Conservation (phyloP, 192 early-diverging fungal species). For the Helicostylum pulchrum region DNA sequence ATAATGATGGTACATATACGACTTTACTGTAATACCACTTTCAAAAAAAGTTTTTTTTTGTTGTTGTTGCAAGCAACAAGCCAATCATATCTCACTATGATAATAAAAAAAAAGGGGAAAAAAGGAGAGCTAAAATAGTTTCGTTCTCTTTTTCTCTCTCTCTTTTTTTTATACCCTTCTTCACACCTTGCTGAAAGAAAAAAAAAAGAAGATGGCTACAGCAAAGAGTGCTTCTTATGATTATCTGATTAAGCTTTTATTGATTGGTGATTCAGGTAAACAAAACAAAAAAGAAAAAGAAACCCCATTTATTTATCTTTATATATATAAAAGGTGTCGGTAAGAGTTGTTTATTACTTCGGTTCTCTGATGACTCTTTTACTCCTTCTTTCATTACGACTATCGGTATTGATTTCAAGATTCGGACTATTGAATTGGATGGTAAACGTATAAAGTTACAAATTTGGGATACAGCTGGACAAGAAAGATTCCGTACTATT, state of each 20-base stretch:
- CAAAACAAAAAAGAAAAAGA: not conserved
- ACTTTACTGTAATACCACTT: no score
- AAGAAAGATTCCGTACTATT: slow-evolving; percentile 98
- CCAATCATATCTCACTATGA: no score
- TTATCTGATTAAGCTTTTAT: slow-evolving; percentile 97
- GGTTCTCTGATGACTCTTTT: slow-evolving; percentile 99
- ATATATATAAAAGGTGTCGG: slow-evolving; percentile 71
- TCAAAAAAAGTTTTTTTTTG: no score
- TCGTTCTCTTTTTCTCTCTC: not conserved
- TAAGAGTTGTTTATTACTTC: slow-evolving; percentile 93
- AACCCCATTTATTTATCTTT: not conserved
- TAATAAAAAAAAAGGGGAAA: not conserved
- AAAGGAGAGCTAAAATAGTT: not conserved
- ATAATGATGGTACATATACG: no score
- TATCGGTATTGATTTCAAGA: slow-evolving; percentile 99
- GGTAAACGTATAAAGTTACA: slow-evolving; percentile 99
- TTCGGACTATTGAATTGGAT: slow-evolving; percentile 97
- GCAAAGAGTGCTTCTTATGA: slow-evolving; percentile 94
- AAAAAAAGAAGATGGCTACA: slow-evolving; percentile 13
- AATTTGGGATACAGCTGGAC: slow-evolving; percentile 99
- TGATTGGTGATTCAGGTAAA: slow-evolving; percentile 97
- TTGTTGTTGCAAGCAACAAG: no score
- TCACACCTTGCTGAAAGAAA: not conserved
- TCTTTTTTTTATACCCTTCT: not conserved
- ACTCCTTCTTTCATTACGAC: slow-evolving; percentile 99